These are phyloP conservation scores for Asterochloris sp. DNA, from an alignment of 139 green algal genomes.

Conservation along the genomic window DNA sequence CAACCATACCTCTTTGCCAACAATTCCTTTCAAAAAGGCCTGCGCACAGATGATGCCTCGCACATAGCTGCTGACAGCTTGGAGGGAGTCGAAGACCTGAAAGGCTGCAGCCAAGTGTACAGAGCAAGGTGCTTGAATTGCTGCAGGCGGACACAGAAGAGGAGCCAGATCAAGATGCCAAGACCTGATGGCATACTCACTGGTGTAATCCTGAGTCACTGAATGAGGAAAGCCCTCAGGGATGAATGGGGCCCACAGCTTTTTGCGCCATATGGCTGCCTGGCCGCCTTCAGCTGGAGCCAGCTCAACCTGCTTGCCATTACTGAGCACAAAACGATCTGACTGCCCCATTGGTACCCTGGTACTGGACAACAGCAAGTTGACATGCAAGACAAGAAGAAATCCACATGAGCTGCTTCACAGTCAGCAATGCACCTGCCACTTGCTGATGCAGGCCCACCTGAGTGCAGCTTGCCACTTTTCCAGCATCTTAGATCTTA, in stretches of 20 bases:
- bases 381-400: too few relatives aligned
- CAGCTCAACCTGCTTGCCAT: too few relatives aligned
- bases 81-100: slow-evolving; percentile 50
- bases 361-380: too few relatives aligned
- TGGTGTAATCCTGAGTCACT: slow-evolving; percentile 55
- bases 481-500: too few relatives aligned
- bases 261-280: too few relatives aligned
- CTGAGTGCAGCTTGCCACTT: too few relatives aligned
- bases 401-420: too few relatives aligned
- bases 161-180: neutral
- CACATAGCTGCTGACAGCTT: slow-evolving; percentile 73
- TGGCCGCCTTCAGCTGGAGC: too few relatives aligned
- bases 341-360: too few relatives aligned
- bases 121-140: neutral
- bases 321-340: too few relatives aligned
- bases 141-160: neutral
- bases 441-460: too few relatives aligned
- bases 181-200: slow-evolving; percentile 8
- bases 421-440: too few relatives aligned
- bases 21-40: slow-evolving; percentile 65
- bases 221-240: slow-evolving; percentile 50
- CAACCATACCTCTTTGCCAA: slow-evolving; percentile 45
- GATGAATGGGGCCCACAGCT: slow-evolving; percentile 33
- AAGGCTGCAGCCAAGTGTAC: slow-evolving; percentile 14
- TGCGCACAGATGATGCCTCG: slow-evolving; percentile 65